A percentile compares a stretch with the other conserved stretches of the same genome.
Evolutionary conservation across 805 yeast species (phyloP).

Genomic region (Wickerhamiella lipophila): DNA sequence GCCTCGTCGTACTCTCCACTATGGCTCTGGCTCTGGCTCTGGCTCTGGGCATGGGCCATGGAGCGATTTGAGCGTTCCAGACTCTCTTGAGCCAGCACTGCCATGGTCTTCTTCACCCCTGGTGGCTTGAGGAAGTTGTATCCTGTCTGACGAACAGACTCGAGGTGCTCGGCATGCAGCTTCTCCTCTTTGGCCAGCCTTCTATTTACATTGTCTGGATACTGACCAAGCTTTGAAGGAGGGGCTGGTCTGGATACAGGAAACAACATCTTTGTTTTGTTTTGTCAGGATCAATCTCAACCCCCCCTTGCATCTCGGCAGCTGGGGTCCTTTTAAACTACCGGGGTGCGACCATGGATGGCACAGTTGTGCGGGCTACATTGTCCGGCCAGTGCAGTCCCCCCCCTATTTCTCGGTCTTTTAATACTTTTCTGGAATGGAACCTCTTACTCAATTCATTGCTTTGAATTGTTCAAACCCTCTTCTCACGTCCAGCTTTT

Average conservation of each 20-base stretch:
- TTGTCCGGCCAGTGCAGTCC: too few species aligned
- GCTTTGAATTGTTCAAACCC: too few species aligned
- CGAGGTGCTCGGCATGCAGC: conserved; percentile 13
- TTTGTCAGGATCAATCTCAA: not conserved
- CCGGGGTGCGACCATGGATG: not conserved
- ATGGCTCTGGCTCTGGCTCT: not conserved
- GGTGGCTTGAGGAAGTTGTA: conserved; percentile 41
- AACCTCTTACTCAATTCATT: too few species aligned
- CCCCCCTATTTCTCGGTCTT: too few species aligned
- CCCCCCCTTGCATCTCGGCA: too few species aligned
- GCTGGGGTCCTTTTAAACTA: not conserved
- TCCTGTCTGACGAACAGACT: conserved; percentile 35
- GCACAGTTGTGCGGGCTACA: too few species aligned
- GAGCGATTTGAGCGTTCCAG: not conserved
- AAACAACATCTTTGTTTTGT: not conserved
- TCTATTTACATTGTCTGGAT: not conserved
- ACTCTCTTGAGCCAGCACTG: conserved; percentile 22
- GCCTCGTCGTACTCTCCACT: conserved; percentile 6
- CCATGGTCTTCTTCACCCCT: conserved; percentile 45
- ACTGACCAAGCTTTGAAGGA: not conserved
- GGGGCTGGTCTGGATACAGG: not conserved
- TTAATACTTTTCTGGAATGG: too few species aligned
- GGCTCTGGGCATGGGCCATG: not conserved
- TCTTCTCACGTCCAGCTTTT: too few species aligned
- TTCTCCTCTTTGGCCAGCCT: not conserved